Percentiles rank a stretch among this genome's conserved stretches.
phyloP scores from a whole-genome alignment of 139 green algal genomes.

The Astrephomene gubernaculifera region DNA sequence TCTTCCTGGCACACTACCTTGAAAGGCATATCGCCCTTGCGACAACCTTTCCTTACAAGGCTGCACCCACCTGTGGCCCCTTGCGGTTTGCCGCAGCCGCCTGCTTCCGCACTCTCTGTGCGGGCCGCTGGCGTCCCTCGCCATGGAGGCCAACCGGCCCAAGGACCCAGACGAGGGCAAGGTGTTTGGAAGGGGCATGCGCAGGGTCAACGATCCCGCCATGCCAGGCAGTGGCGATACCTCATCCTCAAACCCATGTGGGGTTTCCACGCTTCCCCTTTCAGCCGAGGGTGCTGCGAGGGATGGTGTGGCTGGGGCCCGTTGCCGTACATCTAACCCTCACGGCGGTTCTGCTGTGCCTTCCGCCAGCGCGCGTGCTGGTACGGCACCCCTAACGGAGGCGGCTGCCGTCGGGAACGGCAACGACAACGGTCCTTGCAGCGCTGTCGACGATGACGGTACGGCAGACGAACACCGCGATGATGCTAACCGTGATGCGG shows the following conservation, averaged over 20 bases:
- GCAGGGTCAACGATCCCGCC: slow-evolving; percentile 22
- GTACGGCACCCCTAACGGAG: too few relatives aligned
- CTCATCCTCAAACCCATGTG: not conserved
- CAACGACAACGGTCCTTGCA: too few relatives aligned
- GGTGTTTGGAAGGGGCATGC: slow-evolving; percentile 70
- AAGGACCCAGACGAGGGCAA: slow-evolving; percentile 53
- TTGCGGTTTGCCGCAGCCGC: not conserved
- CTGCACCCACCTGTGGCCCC: not conserved
- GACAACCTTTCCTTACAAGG: not conserved
- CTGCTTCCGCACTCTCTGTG: not conserved
- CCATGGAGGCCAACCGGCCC: slow-evolving; percentile 20
- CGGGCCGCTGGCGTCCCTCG: not conserved
- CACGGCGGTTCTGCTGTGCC: not conserved
- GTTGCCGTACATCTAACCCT: not conserved
- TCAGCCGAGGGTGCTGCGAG: too few relatives aligned
- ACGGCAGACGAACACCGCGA: not conserved
- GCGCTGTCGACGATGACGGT: not conserved
- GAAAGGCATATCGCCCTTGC: not conserved
- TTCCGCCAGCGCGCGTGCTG: too few relatives aligned
- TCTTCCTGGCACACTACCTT: too few relatives aligned
- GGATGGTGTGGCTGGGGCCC: not conserved
- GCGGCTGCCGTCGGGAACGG: too few relatives aligned
- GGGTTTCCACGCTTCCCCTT: too few relatives aligned
- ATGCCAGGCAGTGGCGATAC: not conserved
- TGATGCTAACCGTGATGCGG: not conserved